A percentile compares a stretch with the other conserved stretches of the same genome.
These are phyloP conservation scores for Penicillium arizonense DNA, from an alignment of 495 filamentous ascomycete genomes.

Conservation along the genomic window DNA sequence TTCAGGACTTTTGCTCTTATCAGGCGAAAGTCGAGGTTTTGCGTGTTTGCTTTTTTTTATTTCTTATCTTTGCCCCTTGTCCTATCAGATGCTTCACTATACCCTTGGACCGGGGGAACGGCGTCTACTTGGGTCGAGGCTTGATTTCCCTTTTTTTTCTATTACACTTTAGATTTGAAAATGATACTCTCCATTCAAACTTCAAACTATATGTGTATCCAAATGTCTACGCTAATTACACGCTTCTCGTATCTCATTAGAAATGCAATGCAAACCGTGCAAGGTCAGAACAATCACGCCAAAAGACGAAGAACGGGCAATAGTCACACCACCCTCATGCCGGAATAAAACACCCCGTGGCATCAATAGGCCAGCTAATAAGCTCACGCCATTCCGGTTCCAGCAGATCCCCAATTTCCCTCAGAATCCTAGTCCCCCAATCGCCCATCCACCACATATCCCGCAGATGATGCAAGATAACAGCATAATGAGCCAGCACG, in stretches of 20 bases:
- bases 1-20: conserved; percentile 8
- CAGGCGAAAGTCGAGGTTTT: conserved; percentile 2
- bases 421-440: conserved; percentile 37
- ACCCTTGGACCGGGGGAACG: conserved; percentile 6
- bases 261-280: not conserved
- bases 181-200: not conserved
- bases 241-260: conserved; percentile 22
- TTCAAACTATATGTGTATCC: conserved; percentile 4
- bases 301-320: not conserved
- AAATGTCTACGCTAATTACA: conserved; percentile 21
- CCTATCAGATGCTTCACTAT: conserved; percentile 2
- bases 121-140: conserved; percentile 4
- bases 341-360: conserved; percentile 35
- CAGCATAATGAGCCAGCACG: conserved; percentile 50
- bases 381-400: conserved; percentile 31
- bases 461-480: conserved; percentile 48
- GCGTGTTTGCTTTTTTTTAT: conserved; percentile 7
- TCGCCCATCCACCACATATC: conserved; percentile 52
- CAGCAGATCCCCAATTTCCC: conserved; percentile 29
- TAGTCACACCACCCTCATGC: not conserved
- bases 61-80: conserved; percentile 6
- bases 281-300: not conserved
- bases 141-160: not conserved
- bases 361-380: conserved; percentile 40
- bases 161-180: not conserved